Percentiles rank a stretch among this genome's conserved stretches.
These are phyloP conservation scores for Colletotrichum sp. DNA, from an alignment of 2,329 filamentous ascomycete species.

Conservation along the genomic window DNA sequence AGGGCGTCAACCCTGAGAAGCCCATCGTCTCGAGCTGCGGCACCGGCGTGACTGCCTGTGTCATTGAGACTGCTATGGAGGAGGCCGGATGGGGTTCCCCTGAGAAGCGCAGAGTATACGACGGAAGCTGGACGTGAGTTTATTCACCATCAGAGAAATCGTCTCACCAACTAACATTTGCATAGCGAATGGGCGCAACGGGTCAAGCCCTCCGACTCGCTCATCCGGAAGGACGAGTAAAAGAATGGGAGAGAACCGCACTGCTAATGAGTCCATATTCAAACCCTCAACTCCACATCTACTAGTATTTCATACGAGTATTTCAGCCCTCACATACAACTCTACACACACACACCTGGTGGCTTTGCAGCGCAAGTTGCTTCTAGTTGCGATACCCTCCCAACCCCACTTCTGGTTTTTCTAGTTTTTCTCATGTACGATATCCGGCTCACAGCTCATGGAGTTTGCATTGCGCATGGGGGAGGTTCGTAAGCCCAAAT, in stretches of 20 bases:
- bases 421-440: slow-evolving; percentile 21
- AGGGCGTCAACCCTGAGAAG: slow-evolving; percentile 77
- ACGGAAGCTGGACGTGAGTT: slow-evolving; percentile 97
- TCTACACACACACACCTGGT: background rate
- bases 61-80: slow-evolving; percentile 85
- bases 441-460: slow-evolving; percentile 19
- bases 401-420: slow-evolving; percentile 21
- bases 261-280: background rate
- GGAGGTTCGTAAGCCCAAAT: slow-evolving; percentile 1
- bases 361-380: slow-evolving; percentile 11
- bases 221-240: slow-evolving; percentile 64
- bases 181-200: slow-evolving; percentile 75
- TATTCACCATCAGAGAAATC: background rate
- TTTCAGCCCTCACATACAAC: background rate
- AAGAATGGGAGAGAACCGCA: slow-evolving; percentile 39
- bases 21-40: slow-evolving; percentile 90
- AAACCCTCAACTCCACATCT: slow-evolving; percentile 18
- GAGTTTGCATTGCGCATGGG: slow-evolving; percentile 19
- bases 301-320: slow-evolving; percentile 16
- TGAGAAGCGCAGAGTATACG: slow-evolving; percentile 79
- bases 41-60: slow-evolving; percentile 90
- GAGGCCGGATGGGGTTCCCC: slow-evolving; percentile 76
- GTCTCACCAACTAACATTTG: background rate
- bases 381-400: slow-evolving; percentile 26
- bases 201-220: slow-evolving; percentile 63